Percentiles rank a stretch among this genome's conserved stretches.
These are phyloP conservation scores for Candida insectorum DNA, from an alignment of 805 yeast genomes.

Conservation along the genomic window DNA sequence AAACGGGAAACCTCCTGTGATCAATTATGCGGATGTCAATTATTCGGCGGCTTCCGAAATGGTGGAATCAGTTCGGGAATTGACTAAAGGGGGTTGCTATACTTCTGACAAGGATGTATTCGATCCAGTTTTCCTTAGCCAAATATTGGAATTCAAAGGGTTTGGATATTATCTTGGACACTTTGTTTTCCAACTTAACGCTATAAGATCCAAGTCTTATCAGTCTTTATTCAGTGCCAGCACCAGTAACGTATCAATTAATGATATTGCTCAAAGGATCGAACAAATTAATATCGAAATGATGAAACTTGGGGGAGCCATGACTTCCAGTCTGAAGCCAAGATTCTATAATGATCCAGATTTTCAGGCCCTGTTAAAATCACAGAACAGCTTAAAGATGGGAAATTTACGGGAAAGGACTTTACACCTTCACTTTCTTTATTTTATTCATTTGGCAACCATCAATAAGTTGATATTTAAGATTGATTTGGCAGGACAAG, in stretches of 20 bases:
- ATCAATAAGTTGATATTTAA: conserved; percentile 26
- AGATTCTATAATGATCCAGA: conserved; percentile 30
- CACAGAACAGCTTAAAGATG: conserved; percentile 9
- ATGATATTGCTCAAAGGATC: conserved; percentile 19
- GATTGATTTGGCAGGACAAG: conserved; percentile 5
- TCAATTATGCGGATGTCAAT: conserved; percentile 30
- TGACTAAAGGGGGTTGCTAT: too few species aligned
- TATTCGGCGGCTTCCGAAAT: conserved; percentile 12
- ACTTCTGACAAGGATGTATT: neutral
- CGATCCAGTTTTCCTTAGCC: conserved; percentile 8
- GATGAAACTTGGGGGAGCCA: conserved; percentile 18
- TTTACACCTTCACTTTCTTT: too few species aligned
- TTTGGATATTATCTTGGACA: conserved; percentile 9
- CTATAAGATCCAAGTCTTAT: conserved; percentile 28
- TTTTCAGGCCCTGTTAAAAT: conserved; percentile 13
- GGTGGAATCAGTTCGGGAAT: neutral
- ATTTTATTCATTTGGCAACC: conserved; percentile 33
- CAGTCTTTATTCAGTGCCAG: conserved; percentile 28
- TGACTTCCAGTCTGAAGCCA: conserved; percentile 22
- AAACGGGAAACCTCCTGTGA: conserved; percentile 38
- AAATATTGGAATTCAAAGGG: conserved; percentile 8
- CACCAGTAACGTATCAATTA: conserved; percentile 17
- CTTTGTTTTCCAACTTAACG: conserved; percentile 16
- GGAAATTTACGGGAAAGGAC: conserved; percentile 24
- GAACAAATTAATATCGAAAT: conserved; percentile 25